Conservation (phyloP, 2,329 filamentous ascomycete species). For the Cladophialophora exuberans region DNA sequence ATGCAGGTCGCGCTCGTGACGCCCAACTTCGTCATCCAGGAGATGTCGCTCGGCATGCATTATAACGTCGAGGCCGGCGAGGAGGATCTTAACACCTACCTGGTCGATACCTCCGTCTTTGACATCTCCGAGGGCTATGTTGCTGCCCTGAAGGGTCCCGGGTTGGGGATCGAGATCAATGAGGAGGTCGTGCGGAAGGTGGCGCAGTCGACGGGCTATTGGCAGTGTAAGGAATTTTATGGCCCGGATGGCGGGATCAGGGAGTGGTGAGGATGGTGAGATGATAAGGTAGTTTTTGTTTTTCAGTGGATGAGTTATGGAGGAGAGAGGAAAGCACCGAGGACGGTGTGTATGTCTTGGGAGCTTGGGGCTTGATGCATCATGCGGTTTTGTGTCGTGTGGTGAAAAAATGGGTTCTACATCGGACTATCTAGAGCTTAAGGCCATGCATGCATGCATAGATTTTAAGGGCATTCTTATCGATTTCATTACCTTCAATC, state of each 20-base stretch:
- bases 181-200: constrained; percentile 68
- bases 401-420: too few relatives aligned
- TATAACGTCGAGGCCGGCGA: constrained; percentile 68
- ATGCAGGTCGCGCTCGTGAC: constrained; percentile 64
- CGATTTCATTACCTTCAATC: too few relatives aligned
- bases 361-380: too few relatives aligned
- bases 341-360: too few relatives aligned
- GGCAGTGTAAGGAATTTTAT: constrained; percentile 68
- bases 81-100: constrained; percentile 68
- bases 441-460: too few relatives aligned
- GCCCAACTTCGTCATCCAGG: constrained; percentile 70
- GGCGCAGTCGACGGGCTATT: constrained; percentile 62
- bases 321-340: too few relatives aligned
- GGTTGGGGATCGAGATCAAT: constrained; percentile 71
- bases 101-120: constrained; percentile 67
- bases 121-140: constrained; percentile 69
- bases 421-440: too few relatives aligned
- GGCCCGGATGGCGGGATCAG: constrained; percentile 68
- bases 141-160: constrained; percentile 59
- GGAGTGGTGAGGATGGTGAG: constrained; percentile 60
- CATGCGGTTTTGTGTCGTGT: too few relatives aligned
- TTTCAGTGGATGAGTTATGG: too few relatives aligned
- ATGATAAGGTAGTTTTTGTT: not conserved
- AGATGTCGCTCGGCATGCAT: constrained; percentile 79
- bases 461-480: too few relatives aligned